Conservation (phyloP, 768 basidiomycete genomes). For the Hericium rajendrae region DNA sequence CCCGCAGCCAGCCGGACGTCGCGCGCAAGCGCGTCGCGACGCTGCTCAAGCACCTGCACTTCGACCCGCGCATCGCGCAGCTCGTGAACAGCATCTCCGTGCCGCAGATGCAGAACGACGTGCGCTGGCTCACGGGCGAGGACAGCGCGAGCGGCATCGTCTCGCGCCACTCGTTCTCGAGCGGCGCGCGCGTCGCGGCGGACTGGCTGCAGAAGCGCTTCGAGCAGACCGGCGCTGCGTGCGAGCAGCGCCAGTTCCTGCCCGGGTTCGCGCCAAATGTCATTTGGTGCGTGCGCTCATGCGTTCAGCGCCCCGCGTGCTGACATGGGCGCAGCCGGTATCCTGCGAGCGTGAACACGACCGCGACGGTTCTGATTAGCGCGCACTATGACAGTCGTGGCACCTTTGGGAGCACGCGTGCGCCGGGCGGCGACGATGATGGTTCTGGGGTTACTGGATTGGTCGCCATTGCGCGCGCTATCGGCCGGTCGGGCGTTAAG, state of each 20-base stretch:
- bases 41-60: constrained; percentile 50
- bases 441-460: constrained; percentile 59
- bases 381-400: constrained; percentile 91
- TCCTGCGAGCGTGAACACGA: constrained; percentile 40
- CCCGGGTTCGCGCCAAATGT: constrained; percentile 79
- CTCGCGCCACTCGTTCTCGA: constrained; percentile 75
- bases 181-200: constrained; percentile 57
- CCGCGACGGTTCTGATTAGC: constrained; percentile 61
- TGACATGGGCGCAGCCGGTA: constrained; percentile 39
- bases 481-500: constrained; percentile 51
- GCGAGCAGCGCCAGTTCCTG: constrained; percentile 58
- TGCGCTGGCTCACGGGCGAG: constrained; percentile 82
- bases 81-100: constrained; percentile 63
- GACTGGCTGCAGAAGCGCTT: constrained; percentile 66
- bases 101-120: constrained; percentile 54
- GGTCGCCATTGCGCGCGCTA: constrained; percentile 72
- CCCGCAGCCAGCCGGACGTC: constrained; percentile 38
- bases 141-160: constrained; percentile 60
- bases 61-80: constrained; percentile 58
- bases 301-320: not conserved
- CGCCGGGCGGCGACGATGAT: constrained; percentile 59
- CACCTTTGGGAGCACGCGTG: constrained; percentile 68
- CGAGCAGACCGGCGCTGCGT: constrained; percentile 67
- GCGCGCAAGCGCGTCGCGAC: constrained; percentile 46
- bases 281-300: constrained; percentile 47